Conservation (phyloP, 768 basidiomycete species). For the Leccinum ochraceum region DNA sequence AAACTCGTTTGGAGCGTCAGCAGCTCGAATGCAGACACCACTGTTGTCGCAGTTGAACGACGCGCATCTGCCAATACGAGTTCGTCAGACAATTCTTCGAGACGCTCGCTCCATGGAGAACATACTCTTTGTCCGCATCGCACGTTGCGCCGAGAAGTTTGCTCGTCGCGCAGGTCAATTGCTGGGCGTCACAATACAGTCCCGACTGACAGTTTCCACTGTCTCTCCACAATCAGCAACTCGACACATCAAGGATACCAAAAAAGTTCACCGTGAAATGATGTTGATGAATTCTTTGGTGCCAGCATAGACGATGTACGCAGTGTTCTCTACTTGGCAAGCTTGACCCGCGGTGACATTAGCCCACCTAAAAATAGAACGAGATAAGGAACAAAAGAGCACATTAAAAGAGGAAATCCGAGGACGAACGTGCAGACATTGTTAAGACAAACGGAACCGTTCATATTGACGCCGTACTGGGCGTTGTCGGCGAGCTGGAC, state of each 20-base stretch:
- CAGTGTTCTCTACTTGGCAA: conserved; percentile 78
- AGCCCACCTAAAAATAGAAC: conserved; percentile 59
- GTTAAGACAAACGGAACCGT: conserved; percentile 84
- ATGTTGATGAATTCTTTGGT: conserved; percentile 69
- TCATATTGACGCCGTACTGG: conserved; percentile 69
- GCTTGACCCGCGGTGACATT: conserved; percentile 64
- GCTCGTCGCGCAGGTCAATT: conserved; percentile 56
- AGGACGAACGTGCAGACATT: conserved; percentile 73
- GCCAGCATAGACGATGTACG: conserved; percentile 68
- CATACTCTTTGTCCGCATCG: conserved; percentile 58
- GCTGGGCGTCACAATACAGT: conserved; percentile 70
- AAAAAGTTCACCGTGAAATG: conserved; percentile 62
- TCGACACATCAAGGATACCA: background rate
- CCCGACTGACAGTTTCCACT: conserved; percentile 76
- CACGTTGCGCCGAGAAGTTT: conserved; percentile 63
- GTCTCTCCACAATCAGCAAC: background rate
- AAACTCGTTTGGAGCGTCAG: conserved; percentile 63
- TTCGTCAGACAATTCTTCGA: conserved; percentile 33
- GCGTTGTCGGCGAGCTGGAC: conserved; percentile 66
- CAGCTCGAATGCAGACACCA: conserved; percentile 62
- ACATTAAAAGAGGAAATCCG: background rate
- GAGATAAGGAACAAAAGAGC: background rate
- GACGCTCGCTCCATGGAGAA: background rate
- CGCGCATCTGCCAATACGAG: conserved; percentile 50
- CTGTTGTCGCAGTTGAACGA: conserved; percentile 71